Evolutionary conservation across 2,329 filamentous ascomycete genomes (phyloP).

Genomic region (Beauveria caledonica): DNA sequence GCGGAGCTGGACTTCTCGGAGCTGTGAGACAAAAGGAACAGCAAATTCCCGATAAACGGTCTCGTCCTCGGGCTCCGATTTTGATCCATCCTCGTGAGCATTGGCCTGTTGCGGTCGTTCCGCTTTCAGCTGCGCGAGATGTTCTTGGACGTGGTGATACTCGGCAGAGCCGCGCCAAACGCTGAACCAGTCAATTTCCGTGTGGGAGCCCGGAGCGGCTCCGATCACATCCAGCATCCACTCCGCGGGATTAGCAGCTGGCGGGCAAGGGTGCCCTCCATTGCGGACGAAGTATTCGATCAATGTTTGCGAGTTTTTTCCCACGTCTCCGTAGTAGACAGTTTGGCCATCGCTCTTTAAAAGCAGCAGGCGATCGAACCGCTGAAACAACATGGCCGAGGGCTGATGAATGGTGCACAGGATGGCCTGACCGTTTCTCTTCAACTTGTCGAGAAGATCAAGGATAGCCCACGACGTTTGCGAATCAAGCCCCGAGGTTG

Average conservation of each 20-base stretch:
- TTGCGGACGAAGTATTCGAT: constrained; percentile 70
- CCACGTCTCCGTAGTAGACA: constrained; percentile 76
- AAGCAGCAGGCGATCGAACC: constrained; percentile 68
- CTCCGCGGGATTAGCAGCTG: constrained; percentile 70
- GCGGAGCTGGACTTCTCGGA: constrained; percentile 59
- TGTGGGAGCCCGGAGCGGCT: constrained; percentile 55
- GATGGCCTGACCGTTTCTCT: too few species aligned
- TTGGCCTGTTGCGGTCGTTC: constrained; percentile 27
- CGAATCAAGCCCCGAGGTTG: constrained; percentile 65
- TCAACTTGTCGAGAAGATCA: too few species aligned
- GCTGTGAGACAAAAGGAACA: constrained; percentile 61
- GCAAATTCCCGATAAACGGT: constrained; percentile 67
- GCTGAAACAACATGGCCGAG: constrained; percentile 30
- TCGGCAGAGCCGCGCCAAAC: constrained; percentile 53
- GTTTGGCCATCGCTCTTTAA: constrained; percentile 67
- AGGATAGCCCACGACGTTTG: constrained; percentile 33
- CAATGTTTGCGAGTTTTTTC: constrained; percentile 58
- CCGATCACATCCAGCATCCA: constrained; percentile 63
- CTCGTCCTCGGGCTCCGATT: constrained; percentile 25
- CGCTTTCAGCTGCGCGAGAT: constrained; percentile 48
- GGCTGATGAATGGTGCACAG: constrained; percentile 44
- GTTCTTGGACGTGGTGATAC: constrained; percentile 44
- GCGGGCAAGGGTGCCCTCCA: constrained; percentile 55
- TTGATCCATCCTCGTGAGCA: constrained; percentile 16
- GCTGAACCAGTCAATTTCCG: constrained; percentile 56